Conservation (phyloP, 1,284 basidiomycete genomes). For the Malassezia restricta region DNA sequence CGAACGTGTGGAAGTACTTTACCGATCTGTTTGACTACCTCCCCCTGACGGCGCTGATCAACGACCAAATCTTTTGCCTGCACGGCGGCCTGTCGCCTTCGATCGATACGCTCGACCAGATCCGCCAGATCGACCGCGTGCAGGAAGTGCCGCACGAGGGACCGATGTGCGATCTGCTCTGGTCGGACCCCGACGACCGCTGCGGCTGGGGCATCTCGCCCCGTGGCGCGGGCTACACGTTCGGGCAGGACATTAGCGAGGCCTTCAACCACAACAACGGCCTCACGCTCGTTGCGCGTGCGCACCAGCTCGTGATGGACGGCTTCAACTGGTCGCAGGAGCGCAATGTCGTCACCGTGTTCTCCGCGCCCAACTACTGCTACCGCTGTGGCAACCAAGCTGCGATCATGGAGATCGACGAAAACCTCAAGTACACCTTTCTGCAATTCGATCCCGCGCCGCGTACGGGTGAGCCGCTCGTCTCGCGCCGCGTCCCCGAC, state of each 20-base stretch:
- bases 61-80: constrained; percentile 98
- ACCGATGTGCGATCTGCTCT: constrained; percentile 96
- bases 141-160: constrained; percentile 99
- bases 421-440: constrained; percentile 90
- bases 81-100: constrained; percentile 97
- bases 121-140: constrained; percentile 92
- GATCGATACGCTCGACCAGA: constrained; percentile 98
- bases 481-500: constrained; percentile 95
- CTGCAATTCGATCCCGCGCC: constrained; percentile 98
- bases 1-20: constrained; percentile 98
- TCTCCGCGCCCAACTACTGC: constrained; percentile 79
- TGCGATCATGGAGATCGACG: constrained; percentile 99
- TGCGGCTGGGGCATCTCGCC: constrained; percentile 99
- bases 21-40: constrained; percentile 98
- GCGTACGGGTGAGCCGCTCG: constrained; percentile 90
- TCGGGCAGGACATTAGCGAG: constrained; percentile 96
- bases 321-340: constrained; percentile 97
- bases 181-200: constrained; percentile 98
- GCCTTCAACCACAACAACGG: constrained; percentile 99
- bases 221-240: constrained; percentile 95
- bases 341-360: constrained; percentile 98
- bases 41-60: constrained; percentile 89
- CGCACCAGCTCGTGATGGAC: constrained; percentile 73
- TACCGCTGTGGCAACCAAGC: constrained; percentile 99
- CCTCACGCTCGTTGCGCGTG: constrained; percentile 66